phyloP scores from a whole-genome alignment of 148 eudicot species.

The Vaccinium darrowii region DNA sequence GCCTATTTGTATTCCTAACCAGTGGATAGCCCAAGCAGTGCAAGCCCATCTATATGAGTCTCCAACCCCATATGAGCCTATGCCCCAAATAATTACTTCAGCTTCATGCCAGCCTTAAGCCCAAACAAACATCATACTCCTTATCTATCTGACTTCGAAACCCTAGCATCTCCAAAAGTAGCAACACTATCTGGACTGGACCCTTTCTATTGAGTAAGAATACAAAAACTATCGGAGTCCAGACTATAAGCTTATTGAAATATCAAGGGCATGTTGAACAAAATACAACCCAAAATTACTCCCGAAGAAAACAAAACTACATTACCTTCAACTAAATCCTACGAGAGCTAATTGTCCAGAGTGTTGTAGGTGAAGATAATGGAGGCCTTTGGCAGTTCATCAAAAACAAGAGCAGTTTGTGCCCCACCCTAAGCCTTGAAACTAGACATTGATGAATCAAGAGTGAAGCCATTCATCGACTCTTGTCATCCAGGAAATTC shows the following conservation, averaged over 20 bases:
- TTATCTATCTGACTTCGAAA: not conserved
- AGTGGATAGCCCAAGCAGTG: no score
- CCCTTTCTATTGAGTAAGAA: not conserved
- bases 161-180: not conserved
- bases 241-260: not conserved
- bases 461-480: not conserved
- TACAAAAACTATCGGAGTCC: not conserved
- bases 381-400: not conserved
- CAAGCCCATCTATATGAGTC: no score
- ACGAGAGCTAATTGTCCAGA: not conserved
- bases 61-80: not conserved
- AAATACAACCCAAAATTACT: not conserved
- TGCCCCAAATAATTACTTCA: not conserved
- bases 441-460: not conserved
- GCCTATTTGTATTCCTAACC: no score
- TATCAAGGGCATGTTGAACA: not conserved
- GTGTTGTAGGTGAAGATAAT: not conserved
- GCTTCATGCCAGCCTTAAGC: not conserved
- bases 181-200: not conserved
- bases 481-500: not conserved
- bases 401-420: not conserved
- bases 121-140: not conserved
- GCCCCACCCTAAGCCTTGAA: not conserved
- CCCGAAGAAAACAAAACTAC: not conserved
- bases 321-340: not conserved